Evolutionary conservation across 768 basidiomycete species (phyloP).

Genomic region (Lanmaoa pseudosensibilis): DNA sequence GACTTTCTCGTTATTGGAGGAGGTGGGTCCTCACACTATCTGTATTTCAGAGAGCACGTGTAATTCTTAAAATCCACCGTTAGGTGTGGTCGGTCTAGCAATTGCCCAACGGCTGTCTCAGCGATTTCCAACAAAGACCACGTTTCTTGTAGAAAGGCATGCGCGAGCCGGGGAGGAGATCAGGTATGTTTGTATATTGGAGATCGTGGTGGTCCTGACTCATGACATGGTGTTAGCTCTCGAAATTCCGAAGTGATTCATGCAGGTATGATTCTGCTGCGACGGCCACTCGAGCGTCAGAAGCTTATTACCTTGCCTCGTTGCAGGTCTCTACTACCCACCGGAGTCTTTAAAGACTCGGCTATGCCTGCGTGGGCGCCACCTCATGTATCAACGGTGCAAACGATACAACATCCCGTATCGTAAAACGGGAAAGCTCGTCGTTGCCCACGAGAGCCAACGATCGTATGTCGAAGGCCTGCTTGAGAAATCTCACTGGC

Average conservation of each 20-base stretch:
- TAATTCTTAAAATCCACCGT: not conserved
- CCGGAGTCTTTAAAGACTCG: constrained; percentile 78
- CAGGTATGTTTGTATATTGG: constrained; percentile 47
- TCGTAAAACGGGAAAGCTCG: constrained; percentile 82
- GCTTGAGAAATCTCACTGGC: constrained; percentile 55
- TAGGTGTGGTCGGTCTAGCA: constrained; percentile 84
- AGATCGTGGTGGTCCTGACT: not conserved
- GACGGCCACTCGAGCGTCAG: not conserved
- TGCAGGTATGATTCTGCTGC: constrained; percentile 50
- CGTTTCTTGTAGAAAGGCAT: constrained; percentile 81
- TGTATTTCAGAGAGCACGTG: not conserved
- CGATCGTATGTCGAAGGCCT: constrained; percentile 68
- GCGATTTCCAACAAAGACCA: constrained; percentile 65
- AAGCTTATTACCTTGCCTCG: not conserved
- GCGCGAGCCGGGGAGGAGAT: constrained; percentile 77
- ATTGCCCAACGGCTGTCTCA: constrained; percentile 73
- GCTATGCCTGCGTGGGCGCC: constrained; percentile 83
- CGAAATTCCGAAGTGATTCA: constrained; percentile 96
- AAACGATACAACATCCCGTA: constrained; percentile 58
- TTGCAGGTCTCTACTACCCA: constrained; percentile 80
- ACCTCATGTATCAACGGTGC: constrained; percentile 81
- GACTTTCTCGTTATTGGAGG: constrained; percentile 90
- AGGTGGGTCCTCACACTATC: constrained; percentile 43
- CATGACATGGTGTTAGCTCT: constrained; percentile 49
- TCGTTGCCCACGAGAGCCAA: constrained; percentile 76